These are phyloP conservation scores for Papiliotrema nemorosa DNA, from an alignment of 1,284 basidiomycete genomes.

Conservation along the genomic window DNA sequence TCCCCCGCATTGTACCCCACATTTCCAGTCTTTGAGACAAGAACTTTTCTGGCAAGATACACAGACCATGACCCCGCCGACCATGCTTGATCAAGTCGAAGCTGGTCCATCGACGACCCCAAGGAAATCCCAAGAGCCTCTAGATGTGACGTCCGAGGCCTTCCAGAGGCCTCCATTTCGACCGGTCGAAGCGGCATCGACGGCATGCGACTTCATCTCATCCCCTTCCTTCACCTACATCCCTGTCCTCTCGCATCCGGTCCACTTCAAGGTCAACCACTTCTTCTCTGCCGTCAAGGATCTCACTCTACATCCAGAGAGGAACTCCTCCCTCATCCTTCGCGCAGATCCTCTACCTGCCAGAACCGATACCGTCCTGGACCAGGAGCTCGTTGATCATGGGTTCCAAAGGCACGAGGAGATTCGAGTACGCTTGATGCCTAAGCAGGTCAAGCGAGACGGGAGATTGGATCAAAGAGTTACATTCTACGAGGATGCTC, in stretches of 20 bases:
- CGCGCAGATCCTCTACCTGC: conserved; percentile 34
- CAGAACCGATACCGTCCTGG: background rate
- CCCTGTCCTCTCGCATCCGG: background rate
- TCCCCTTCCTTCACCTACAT: background rate
- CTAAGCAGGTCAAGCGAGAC: conserved; percentile 42
- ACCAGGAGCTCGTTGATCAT: background rate
- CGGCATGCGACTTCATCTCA: background rate
- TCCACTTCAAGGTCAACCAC: conserved; percentile 29
- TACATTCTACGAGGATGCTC: conserved; percentile 23
- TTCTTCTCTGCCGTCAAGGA: conserved; percentile 36
- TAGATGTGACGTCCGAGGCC: background rate
- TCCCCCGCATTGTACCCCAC: too few species aligned
- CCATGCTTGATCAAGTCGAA: background rate
- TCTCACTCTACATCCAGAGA: conserved; percentile 44
- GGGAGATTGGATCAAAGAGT: conserved; percentile 32
- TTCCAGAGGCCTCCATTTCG: conserved; percentile 4
- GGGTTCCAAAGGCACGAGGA: conserved; percentile 28
- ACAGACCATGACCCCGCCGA: too few species aligned
- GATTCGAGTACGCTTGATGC: conserved; percentile 35
- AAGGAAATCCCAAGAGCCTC: background rate
- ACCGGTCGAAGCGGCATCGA: background rate
- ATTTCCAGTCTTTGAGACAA: too few species aligned
- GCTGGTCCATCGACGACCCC: background rate
- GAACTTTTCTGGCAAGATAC: too few species aligned
- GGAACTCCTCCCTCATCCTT: conserved; percentile 44